Evolutionary conservation across 768 basidiomycete genomes (phyloP), one percentile per base, ranked within the genome.

Genomic region (Rhodotorula toruloides): DNA sequence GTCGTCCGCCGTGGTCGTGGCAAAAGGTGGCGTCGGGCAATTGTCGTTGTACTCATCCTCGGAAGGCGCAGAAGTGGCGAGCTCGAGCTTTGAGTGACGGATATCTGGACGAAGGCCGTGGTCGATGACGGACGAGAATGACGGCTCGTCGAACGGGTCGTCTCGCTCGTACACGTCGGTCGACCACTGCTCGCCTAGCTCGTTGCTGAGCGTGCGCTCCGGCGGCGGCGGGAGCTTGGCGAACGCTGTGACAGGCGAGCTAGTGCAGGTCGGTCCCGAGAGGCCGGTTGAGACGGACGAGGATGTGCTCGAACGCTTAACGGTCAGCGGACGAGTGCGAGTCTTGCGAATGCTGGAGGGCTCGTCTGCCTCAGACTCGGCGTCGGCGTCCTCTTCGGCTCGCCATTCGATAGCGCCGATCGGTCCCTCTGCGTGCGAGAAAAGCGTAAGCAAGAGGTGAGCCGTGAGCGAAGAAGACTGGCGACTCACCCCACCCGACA

Each of bases 401-500:
- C 29, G 56, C 68, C 68, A 70, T 2, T 31, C 64, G 42, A 70
- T 65, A 21, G 52, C 57, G n/a, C 21, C 42, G 6, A 10, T 46
- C 6, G 53, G 43, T 0, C 32, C 54, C 4, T 50, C 65, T 61
- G 40, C 57, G 1, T 8, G 21, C 36, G 19, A 14, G 11, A 34
- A 21, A 21, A 34, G 2, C 7, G 27, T 57, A 39, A 42, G 22
- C 3, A 27, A 3, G 22, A n/a, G 7, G 22, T 16, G 34, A 22
- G 8, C 31, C 1, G 31, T 10, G 31, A 14, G 27, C 27, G 27
- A 50, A 16, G 7, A 31, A 29, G 29, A 6, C 36, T 17, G 21
- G 25, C 1, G 46, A 61, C 68, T 8, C 29, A 70, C 69, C 54
- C 61, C 65, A 66, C 6, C 53, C 68, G 25, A 63, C n/a, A 4